Conservation (phyloP, 106 monocot species). For the Vanilla planifolia region DNA sequence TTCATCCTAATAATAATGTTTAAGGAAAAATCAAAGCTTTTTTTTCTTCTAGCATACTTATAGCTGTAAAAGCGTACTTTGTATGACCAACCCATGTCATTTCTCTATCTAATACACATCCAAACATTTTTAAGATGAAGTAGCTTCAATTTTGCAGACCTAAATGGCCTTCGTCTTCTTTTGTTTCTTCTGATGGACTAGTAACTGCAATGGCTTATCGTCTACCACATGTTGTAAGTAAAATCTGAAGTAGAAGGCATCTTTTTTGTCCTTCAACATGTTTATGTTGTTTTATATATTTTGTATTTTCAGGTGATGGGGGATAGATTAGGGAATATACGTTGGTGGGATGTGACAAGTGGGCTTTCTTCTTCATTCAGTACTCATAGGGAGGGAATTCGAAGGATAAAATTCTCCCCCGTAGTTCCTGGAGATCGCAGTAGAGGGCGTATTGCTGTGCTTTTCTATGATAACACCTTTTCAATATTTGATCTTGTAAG, state of each 20-base stretch:
- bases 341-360: slow-evolving; percentile 98
- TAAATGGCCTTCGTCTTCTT: slow-evolving; percentile 92
- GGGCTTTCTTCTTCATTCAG: slow-evolving; percentile 94
- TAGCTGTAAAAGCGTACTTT: no score
- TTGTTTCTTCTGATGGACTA: slow-evolving; percentile 85
- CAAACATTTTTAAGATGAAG: background rate
- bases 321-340: slow-evolving; percentile 89
- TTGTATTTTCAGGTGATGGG: slow-evolving; percentile 77
- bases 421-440: slow-evolving; percentile 92
- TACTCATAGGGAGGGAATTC: slow-evolving; percentile 94
- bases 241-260: no score
- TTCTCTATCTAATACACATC: no score
- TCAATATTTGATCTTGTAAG: slow-evolving; percentile 99
- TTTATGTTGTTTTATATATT: slow-evolving; percentile 3
- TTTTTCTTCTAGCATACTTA: no score
- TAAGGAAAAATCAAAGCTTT: no score
- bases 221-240: slow-evolving; percentile 91
- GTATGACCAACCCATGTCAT: no score
- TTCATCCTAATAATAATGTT: no score
- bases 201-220: slow-evolving; percentile 99
- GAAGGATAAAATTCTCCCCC: slow-evolving; percentile 98
- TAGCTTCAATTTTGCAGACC: slow-evolving; percentile 39
- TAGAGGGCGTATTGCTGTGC: slow-evolving; percentile 93
- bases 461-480: slow-evolving; percentile 94
- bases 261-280: no score